These are phyloP conservation scores for Thermothelomyces thermophilus DNA, from an alignment of 2,329 filamentous ascomycete genomes.

Conservation along the genomic window DNA sequence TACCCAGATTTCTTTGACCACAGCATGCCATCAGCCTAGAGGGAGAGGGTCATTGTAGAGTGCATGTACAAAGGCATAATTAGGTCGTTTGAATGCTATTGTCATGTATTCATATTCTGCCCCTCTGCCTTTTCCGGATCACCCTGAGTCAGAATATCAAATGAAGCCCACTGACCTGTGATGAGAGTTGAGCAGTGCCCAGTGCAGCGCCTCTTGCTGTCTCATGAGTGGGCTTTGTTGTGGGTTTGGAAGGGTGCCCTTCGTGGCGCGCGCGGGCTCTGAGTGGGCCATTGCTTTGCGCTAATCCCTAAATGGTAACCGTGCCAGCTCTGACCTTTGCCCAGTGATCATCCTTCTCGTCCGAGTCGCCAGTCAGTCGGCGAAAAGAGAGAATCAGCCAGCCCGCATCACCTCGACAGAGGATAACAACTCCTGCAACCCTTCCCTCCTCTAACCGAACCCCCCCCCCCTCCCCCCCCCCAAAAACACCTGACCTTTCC, in stretches of 20 bases:
- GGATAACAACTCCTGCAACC: constrained; percentile 8
- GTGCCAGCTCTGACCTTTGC: constrained; percentile 18
- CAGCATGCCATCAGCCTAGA: too few species aligned
- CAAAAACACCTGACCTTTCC: constrained; percentile 13
- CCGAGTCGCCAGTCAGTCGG: constrained; percentile 20
- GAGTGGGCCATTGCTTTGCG: neutral
- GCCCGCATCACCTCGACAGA: constrained; percentile 21
- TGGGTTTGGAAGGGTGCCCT: neutral
- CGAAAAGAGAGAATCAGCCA: constrained; percentile 21
- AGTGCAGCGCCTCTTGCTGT: neutral
- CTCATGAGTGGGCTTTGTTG: neutral
- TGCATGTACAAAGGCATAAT: too few species aligned
- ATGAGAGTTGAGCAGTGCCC: neutral
- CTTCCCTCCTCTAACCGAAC: neutral
- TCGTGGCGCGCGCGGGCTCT: neutral
- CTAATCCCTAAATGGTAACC: constrained; percentile 18
- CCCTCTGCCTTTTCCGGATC: neutral
- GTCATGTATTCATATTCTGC: too few species aligned
- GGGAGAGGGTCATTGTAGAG: too few species aligned
- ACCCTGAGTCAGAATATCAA: neutral
- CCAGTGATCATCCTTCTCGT: constrained; percentile 11
- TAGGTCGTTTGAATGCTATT: too few species aligned
- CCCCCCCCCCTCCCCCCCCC: neutral
- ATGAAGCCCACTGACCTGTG: neutral
- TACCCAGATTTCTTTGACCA: too few species aligned